Base-by-base conservation (phyloP, 495 filamentous ascomycete genomes). In the Xylaria intraflava region DNA sequence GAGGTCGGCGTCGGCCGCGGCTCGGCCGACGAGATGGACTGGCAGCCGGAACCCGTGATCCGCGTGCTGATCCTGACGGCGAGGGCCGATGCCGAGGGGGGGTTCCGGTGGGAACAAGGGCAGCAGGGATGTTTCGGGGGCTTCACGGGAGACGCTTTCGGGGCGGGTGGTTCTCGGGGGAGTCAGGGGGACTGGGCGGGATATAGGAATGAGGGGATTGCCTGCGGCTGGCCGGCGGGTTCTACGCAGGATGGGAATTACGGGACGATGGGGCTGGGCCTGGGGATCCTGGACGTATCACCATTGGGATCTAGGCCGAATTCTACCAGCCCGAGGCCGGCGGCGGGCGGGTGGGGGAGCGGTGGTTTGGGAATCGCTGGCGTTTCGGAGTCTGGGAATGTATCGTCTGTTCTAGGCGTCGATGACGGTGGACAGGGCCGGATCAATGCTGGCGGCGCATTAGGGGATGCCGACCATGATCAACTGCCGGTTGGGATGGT, bases 11-110 rank as follows among this genome's bases (percentile, higher is more conserved):
- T 70, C 7, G 62, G 56, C 33, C 51, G 52, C 46, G 59, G 41
- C 1, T 41, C 57, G 12, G 54, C 26, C 7, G 68, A 71, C 31
- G 60, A 62, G 58, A 71, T 71, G 68, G 68, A 71, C 57, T 71
- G 68, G 68, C 68, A 71, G 60, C 62, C 60, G 2, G 68, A 71
- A 57, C 53, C 57, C 20, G 62, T 64, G 4, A 51, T 53, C 6
- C 58, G 49, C 14, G 62, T 65, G 1, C 23, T 65, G 38, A 39
- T 62, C 6, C 26, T 65, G 0, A n/a, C 40, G 2, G 9, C 35
- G 2, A 36, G 14, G 9, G 2, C 48, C 12, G 17, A 3, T 35
- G 14, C 1, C 19, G 11, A 6, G 5, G 3, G 14, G 8, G 20
- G 8, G n/a, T n/a, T n/a, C n/a, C n/a, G n/a, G 3, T 27, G 41